phyloP scores from a whole-genome alignment of 2,329 filamentous ascomycete genomes.

The Fusarium mundagurra region DNA sequence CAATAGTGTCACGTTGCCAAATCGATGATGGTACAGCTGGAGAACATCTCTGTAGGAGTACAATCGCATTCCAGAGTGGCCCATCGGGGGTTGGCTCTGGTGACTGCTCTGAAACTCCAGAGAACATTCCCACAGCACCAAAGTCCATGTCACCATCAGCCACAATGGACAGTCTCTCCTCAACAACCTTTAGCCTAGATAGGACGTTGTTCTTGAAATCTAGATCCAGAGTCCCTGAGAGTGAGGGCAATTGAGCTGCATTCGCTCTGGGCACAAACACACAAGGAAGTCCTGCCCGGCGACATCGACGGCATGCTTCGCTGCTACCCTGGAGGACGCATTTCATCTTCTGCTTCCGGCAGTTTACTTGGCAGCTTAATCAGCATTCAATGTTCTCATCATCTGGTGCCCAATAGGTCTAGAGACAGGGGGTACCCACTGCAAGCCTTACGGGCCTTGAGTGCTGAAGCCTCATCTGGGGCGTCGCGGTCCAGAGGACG shows the following conservation, averaged over 20 bases:
- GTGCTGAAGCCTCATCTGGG: conserved; percentile 1
- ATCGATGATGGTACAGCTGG: not conserved
- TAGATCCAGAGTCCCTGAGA: conserved; percentile 7
- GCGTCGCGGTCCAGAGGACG: not conserved
- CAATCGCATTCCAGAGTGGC: conserved; percentile 2
- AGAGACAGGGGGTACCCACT: not conserved
- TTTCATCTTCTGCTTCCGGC: conserved; percentile 24
- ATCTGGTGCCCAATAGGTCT: not conserved
- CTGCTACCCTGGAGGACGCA: conserved; percentile 17
- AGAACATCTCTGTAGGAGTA: not conserved
- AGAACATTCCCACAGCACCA: not conserved
- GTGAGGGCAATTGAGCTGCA: not conserved
- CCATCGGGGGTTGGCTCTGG: not conserved
- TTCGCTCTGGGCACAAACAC: conserved; percentile 16
- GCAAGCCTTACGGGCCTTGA: conserved; percentile 20
- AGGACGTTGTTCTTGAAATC: conserved; percentile 12
- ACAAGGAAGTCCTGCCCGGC: conserved; percentile 8
- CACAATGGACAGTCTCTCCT: not conserved
- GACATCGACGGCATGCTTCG: conserved; percentile 15
- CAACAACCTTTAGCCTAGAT: not conserved
- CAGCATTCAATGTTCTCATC: not conserved
- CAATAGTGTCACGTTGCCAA: conserved; percentile 7
- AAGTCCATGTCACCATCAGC: not conserved
- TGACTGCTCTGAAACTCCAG: not conserved
- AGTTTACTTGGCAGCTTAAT: conserved; percentile 9